A percentile compares a stretch with the other conserved stretches of the same genome.
These are phyloP conservation scores for Prosopis cineraria DNA, from an alignment of 306 rosid genomes.

Conservation along the genomic window DNA sequence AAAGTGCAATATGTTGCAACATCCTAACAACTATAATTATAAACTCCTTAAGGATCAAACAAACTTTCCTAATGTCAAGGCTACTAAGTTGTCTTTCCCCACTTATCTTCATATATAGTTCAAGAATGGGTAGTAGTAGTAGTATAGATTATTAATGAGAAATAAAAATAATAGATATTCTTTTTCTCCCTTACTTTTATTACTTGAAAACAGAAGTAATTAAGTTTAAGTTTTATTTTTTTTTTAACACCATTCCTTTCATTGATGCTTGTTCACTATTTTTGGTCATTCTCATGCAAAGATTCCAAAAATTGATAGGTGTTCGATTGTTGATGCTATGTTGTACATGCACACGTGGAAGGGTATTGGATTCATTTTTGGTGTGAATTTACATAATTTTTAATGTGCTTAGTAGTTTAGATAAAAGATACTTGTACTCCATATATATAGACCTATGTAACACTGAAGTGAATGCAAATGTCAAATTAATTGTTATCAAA, in stretches of 20 bases:
- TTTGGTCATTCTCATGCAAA: conserved; percentile 64
- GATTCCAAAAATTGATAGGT: conserved; percentile 92
- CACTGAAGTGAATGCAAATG: too few species aligned
- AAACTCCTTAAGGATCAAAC: conserved; percentile 2
- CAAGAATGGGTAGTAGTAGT: background rate
- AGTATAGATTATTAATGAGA: background rate
- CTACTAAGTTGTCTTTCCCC: background rate
- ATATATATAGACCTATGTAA: too few species aligned
- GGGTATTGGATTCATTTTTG: conserved; percentile 42
- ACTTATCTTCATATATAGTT: conserved; percentile 5
- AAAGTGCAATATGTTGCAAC: background rate
- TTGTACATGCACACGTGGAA: conserved; percentile 88
- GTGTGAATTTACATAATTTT: background rate
- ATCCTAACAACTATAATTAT: background rate
- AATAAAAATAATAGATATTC: background rate
- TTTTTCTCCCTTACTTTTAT: too few species aligned
- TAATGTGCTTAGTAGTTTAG: background rate
- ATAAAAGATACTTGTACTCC: too few species aligned
- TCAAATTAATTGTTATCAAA: too few species aligned
- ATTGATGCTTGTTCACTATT: background rate
- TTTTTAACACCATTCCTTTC: background rate
- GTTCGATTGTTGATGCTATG: conserved; percentile 79
- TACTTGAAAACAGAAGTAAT: background rate
- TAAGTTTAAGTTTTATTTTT: background rate
- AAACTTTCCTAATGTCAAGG: background rate